A percentile compares a stretch with the other conserved stretches of the same genome.
These are phyloP conservation scores for Trichomonascaceae sp. DNA, from an alignment of 1,139 yeast species.

Conservation along the genomic window DNA sequence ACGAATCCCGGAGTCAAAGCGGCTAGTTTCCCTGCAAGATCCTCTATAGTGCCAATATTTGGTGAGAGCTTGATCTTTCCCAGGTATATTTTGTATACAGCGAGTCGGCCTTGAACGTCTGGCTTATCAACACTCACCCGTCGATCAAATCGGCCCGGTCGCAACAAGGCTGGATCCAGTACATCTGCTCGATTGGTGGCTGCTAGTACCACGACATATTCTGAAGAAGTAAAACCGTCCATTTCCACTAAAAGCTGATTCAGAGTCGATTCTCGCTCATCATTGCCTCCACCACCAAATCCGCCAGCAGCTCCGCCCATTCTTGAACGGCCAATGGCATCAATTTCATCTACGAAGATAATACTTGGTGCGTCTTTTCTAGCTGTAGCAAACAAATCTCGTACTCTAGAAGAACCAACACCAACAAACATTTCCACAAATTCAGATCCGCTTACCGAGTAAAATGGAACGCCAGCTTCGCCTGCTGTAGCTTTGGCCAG, in stretches of 20 bases:
- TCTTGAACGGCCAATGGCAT: constrained; percentile 95
- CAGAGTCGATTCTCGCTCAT: constrained; percentile 92
- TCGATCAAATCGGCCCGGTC: constrained; percentile 97
- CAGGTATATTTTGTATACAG: constrained; percentile 81
- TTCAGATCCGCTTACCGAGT: constrained; percentile 93
- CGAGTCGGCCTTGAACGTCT: constrained; percentile 87
- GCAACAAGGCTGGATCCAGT: constrained; percentile 81
- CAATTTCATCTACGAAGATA: constrained; percentile 94
- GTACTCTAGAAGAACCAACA: constrained; percentile 95
- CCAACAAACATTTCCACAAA: constrained; percentile 99
- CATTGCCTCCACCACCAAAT: constrained; percentile 87
- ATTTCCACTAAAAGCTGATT: constrained; percentile 93
- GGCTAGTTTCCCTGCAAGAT: constrained; percentile 78
- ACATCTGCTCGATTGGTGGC: constrained; percentile 96
- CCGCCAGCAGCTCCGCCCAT: constrained; percentile 61
- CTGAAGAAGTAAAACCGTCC: constrained; percentile 90
- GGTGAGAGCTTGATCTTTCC: constrained; percentile 41
- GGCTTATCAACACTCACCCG: constrained; percentile 90
- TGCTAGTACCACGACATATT: constrained; percentile 92
- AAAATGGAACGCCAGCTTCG: constrained; percentile 95
- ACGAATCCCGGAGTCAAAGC: constrained; percentile 97
- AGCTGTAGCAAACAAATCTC: constrained; percentile 89
- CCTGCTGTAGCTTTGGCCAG: constrained; percentile 98
- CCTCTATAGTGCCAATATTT: constrained; percentile 44
- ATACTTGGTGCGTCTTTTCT: constrained; percentile 91